Evolutionary conservation across 805 yeast genomes (phyloP).

Genomic region (Lachancea meyersii): DNA sequence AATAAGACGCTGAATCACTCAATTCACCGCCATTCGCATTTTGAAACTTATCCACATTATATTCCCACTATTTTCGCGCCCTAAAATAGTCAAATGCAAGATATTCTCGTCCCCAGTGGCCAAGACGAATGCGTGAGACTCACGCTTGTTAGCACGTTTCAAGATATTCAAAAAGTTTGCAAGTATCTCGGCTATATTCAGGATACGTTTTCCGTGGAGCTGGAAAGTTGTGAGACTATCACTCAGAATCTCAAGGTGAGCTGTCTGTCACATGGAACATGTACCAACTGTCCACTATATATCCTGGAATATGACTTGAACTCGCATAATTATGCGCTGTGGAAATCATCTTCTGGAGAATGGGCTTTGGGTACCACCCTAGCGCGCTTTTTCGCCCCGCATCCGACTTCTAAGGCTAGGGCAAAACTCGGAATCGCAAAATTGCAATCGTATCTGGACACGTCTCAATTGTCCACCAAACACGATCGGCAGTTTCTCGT

Average conservation of each 20-base stretch:
- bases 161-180: slow-evolving; percentile 11
- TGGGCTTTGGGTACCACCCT: slow-evolving; percentile 24
- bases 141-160: slow-evolving; percentile 19
- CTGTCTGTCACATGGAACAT: slow-evolving; percentile 14
- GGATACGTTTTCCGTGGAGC: slow-evolving; percentile 23
- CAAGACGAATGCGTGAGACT: slow-evolving; percentile 24
- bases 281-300: slow-evolving; percentile 20
- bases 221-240: slow-evolving; percentile 22
- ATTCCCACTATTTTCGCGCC: not conserved
- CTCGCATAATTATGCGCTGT: slow-evolving; percentile 18
- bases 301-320: slow-evolving; percentile 25
- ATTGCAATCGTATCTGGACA: not conserved
- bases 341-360: slow-evolving; percentile 26
- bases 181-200: slow-evolving; percentile 22
- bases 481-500: slow-evolving; percentile 2
- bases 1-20: not conserved
- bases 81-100: slow-evolving; percentile 10
- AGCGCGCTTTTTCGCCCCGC: slow-evolving; percentile 13
- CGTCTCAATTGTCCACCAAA: not conserved
- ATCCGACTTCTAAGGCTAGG: not conserved
- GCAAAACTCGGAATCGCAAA: not conserved
- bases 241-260: slow-evolving; percentile 27
- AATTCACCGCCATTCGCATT: not conserved
- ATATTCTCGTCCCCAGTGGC: slow-evolving; percentile 25
- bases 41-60: not conserved